phyloP scores from a whole-genome alignment of 768 basidiomycete genomes.

The Lentinula sp. region DNA sequence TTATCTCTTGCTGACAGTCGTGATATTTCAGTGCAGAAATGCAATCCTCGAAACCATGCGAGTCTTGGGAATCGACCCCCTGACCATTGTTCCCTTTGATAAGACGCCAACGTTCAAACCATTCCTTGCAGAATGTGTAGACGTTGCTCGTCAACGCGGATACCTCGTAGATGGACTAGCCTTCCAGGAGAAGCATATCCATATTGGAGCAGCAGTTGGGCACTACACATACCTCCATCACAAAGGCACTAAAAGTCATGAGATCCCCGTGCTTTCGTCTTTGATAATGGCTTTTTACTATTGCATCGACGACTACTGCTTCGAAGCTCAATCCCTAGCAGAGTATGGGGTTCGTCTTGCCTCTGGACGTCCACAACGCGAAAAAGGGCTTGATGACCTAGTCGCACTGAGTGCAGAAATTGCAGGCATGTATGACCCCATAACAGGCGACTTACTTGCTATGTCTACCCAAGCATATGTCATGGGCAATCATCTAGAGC shows the following conservation, averaged over 20 bases:
- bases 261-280: slow-evolving; percentile 1
- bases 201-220: slow-evolving; percentile 8
- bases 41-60: slow-evolving; percentile 8
- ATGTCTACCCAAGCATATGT: slow-evolving; percentile 9
- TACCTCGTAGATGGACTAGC: slow-evolving; percentile 2
- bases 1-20: neutral
- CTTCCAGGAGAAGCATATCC: slow-evolving; percentile 5
- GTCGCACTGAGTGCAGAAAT: slow-evolving; percentile 1
- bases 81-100: slow-evolving; percentile 4
- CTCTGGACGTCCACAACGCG: neutral
- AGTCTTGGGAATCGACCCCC: slow-evolving; percentile 3
- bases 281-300: slow-evolving; percentile 5
- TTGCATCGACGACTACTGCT: slow-evolving; percentile 8
- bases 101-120: slow-evolving; percentile 7
- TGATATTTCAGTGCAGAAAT: slow-evolving; percentile 1
- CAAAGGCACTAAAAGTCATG: neutral
- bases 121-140: slow-evolving; percentile 7
- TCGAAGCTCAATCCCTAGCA: neutral
- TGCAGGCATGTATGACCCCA: slow-evolving; percentile 1
- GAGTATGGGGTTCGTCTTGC: slow-evolving; percentile 6
- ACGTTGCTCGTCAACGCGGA: neutral
- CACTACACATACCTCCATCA: slow-evolving; percentile 8
- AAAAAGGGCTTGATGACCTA: slow-evolving; percentile 4
- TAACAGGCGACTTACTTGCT: slow-evolving; percentile 3
- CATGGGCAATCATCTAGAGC: slow-evolving; percentile 9